Conservation (phyloP, 345 rosid genomes). For the Moricandia moricandioides region DNA sequence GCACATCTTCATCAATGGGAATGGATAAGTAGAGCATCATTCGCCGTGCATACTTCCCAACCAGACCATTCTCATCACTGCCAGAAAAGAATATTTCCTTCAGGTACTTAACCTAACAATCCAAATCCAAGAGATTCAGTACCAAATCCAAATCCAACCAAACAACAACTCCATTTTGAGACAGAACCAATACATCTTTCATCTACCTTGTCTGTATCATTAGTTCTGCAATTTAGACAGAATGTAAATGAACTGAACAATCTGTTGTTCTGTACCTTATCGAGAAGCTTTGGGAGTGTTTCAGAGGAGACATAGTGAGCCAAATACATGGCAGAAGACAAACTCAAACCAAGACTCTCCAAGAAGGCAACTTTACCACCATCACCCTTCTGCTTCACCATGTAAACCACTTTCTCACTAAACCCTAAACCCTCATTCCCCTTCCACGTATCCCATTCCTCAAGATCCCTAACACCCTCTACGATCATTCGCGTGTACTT, state of each 20-base stretch:
- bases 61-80: conserved; percentile 47
- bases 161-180: not conserved
- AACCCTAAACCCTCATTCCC: conserved; percentile 42
- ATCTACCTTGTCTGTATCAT: not conserved
- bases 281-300: conserved; percentile 53
- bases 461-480: conserved; percentile 67
- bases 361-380: conserved; percentile 75
- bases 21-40: conserved; percentile 80
- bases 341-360: conserved; percentile 75
- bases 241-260: not conserved
- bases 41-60: conserved; percentile 58
- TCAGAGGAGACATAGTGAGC: conserved; percentile 65
- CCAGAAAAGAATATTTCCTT: conserved; percentile 77
- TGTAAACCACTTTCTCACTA: conserved; percentile 59
- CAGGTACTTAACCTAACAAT: conserved; percentile 71
- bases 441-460: conserved; percentile 64
- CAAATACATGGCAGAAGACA: conserved; percentile 67
- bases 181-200: not conserved
- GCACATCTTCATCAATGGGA: conserved; percentile 79
- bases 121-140: conserved; percentile 54
- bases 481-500: conserved; percentile 53
- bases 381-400: conserved; percentile 80
- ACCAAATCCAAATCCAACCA: conserved; percentile 13
- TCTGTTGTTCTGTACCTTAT: conserved; percentile 40
- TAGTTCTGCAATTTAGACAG: not conserved